Percentiles rank a stretch among this genome's conserved stretches.
Evolutionary conservation across 257 asterid species (phyloP).

Genomic region (Oldenlandia corymbosa): DNA sequence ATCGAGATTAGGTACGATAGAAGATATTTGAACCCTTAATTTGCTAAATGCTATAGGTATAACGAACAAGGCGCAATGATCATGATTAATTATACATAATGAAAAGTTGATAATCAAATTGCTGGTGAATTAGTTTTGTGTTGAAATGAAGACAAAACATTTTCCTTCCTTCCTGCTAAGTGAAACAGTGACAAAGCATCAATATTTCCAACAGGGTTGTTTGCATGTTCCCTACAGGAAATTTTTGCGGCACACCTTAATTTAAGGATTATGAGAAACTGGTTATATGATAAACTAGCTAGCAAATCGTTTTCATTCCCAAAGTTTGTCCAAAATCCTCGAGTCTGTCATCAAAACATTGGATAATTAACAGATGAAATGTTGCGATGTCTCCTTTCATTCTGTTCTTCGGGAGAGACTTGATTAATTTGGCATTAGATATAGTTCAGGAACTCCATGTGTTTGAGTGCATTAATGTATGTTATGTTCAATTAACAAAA

Average conservation of each 20-base stretch:
- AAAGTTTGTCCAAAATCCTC: neutral
- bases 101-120: too few relatives aligned
- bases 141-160: too few relatives aligned
- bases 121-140: too few relatives aligned
- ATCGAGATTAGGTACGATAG: too few relatives aligned
- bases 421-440: too few relatives aligned
- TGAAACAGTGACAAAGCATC: slow-evolving; percentile 11
- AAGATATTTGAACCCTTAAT: too few relatives aligned
- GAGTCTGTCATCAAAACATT: neutral
- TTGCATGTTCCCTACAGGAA: neutral
- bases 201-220: neutral
- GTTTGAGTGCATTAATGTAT: too few relatives aligned
- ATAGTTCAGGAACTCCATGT: too few relatives aligned
- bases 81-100: too few relatives aligned
- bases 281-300: neutral
- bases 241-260: neutral
- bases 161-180: neutral
- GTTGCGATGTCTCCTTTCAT: neutral
- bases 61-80: too few relatives aligned
- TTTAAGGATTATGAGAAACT: neutral
- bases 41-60: too few relatives aligned
- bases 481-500: too few relatives aligned
- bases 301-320: neutral
- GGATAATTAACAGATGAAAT: neutral
- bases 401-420: neutral